Conservation (phyloP, 192 early-diverging fungal genomes). For the Backusella morwellensis region DNA sequence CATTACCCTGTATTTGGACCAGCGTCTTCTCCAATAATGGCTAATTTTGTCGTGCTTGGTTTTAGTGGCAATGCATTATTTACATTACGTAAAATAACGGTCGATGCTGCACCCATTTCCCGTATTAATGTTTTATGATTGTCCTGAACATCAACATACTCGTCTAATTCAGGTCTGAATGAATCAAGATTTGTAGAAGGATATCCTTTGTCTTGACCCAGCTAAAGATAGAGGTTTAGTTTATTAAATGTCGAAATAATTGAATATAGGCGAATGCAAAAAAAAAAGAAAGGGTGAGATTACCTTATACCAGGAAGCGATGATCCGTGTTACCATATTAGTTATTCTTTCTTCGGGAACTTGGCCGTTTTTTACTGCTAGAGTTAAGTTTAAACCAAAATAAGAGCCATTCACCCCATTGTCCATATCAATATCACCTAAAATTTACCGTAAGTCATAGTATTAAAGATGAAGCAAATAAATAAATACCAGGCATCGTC, state of each 20-base stretch:
- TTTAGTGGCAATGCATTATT: slow-evolving; percentile 14
- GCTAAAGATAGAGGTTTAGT: neutral
- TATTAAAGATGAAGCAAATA: neutral
- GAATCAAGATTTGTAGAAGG: slow-evolving; percentile 10
- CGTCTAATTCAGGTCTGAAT: neutral
- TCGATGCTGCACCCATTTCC: slow-evolving; percentile 19
- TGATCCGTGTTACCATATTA: slow-evolving; percentile 14
- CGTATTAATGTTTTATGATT: slow-evolving; percentile 18
- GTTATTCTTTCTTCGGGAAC: neutral
- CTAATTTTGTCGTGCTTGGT: slow-evolving; percentile 11
- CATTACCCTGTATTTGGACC: neutral
- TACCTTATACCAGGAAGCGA: slow-evolving; percentile 16
- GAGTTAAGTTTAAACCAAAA: slow-evolving; percentile 15
- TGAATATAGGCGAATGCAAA: too few relatives aligned
- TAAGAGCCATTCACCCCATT: neutral
- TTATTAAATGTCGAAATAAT: neutral
- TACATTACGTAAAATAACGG: slow-evolving; percentile 15
- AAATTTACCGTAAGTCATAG: neutral
- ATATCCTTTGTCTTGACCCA: slow-evolving; percentile 17
- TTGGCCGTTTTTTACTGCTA: slow-evolving; percentile 1
- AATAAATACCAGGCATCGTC: slow-evolving; percentile 47
- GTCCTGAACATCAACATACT: slow-evolving; percentile 14
- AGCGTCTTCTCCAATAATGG: slow-evolving; percentile 28
- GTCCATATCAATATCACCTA: slow-evolving; percentile 29
- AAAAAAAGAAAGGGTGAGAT: too few relatives aligned